Conservation (phyloP, 768 basidiomycete species). For the Pleurotus tuoliensis region DNA sequence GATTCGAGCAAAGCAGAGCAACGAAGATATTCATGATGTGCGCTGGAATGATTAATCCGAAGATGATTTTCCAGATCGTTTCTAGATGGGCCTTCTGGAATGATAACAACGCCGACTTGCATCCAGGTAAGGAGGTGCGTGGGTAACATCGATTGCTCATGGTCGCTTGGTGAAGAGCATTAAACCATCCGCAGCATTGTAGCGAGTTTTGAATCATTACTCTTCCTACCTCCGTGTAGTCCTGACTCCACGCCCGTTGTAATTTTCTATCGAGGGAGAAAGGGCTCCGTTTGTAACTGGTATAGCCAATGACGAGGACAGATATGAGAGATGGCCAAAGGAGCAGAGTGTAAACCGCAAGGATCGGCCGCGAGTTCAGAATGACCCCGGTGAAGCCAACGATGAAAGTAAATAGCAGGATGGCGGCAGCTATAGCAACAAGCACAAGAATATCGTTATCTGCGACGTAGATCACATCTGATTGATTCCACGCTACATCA, state of each 20-base stretch:
- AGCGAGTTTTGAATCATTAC: conserved; percentile 58
- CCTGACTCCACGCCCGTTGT: conserved; percentile 63
- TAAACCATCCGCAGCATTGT: conserved; percentile 65
- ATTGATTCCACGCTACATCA: conserved; percentile 48
- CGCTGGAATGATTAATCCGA: conserved; percentile 48
- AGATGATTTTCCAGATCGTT: conserved; percentile 46
- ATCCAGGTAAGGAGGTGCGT: conserved; percentile 60
- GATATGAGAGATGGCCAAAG: conserved; percentile 62
- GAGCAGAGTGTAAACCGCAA: conserved; percentile 63
- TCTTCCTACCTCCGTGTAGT: conserved; percentile 51
- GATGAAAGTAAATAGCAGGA: conserved; percentile 54
- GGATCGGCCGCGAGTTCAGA: conserved; percentile 63
- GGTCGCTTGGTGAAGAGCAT: conserved; percentile 54
- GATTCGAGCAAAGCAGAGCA: conserved; percentile 65
- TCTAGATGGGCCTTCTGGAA: conserved; percentile 49
- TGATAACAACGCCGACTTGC: conserved; percentile 53
- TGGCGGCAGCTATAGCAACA: conserved; percentile 53
- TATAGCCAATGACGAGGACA: conserved; percentile 58
- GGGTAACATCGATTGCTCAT: conserved; percentile 58
- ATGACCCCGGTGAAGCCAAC: conserved; percentile 58
- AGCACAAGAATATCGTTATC: conserved; percentile 54
- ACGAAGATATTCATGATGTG: conserved; percentile 58
- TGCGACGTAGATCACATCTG: conserved; percentile 60
- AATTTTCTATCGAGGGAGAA: conserved; percentile 65
- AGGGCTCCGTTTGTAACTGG: conserved; percentile 55